Conservation (phyloP, 129 eudicot species). For the Lactuca sativa region DNA sequence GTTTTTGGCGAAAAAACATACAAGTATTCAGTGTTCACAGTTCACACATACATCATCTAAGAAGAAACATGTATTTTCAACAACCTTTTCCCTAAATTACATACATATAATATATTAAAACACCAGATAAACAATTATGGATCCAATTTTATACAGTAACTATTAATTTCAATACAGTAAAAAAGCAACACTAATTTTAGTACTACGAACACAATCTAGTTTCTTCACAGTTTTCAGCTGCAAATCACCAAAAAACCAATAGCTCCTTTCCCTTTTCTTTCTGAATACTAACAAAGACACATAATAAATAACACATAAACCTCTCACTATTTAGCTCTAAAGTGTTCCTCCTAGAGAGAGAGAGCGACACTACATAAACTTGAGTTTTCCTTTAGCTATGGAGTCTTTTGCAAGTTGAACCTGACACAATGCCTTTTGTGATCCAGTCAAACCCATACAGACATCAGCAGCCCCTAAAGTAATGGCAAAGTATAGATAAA, state of each 20-base stretch:
- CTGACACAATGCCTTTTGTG: conserved; percentile 68
- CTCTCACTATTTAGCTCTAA: conserved; percentile 6
- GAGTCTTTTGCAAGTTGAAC: conserved; percentile 54
- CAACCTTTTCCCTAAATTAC: not conserved
- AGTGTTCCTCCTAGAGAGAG: not conserved
- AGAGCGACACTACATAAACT: conserved; percentile 27
- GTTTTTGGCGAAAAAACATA: no score
- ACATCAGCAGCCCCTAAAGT: conserved; percentile 59
- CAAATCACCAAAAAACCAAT: conserved; percentile 8
- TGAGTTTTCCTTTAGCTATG: conserved; percentile 63
- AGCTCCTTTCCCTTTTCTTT: not conserved
- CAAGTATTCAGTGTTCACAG: not conserved
- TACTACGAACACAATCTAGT: conserved; percentile 1
- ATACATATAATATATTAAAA: conserved; percentile 2
- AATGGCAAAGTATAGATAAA: conserved; percentile 86
- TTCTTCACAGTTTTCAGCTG: conserved; percentile 20
- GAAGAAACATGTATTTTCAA: not conserved
- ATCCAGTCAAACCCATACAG: conserved; percentile 64
- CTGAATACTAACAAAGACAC: conserved; percentile 10
- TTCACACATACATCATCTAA: not conserved
- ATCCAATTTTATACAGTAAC: not conserved
- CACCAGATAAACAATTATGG: not conserved
- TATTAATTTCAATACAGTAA: not conserved
- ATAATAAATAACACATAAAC: conserved; percentile 19
- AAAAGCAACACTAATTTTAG: not conserved